These are phyloP conservation scores for Teratosphaeria nubilosa DNA, from an alignment of 2,329 filamentous ascomycete genomes.

Conservation along the genomic window DNA sequence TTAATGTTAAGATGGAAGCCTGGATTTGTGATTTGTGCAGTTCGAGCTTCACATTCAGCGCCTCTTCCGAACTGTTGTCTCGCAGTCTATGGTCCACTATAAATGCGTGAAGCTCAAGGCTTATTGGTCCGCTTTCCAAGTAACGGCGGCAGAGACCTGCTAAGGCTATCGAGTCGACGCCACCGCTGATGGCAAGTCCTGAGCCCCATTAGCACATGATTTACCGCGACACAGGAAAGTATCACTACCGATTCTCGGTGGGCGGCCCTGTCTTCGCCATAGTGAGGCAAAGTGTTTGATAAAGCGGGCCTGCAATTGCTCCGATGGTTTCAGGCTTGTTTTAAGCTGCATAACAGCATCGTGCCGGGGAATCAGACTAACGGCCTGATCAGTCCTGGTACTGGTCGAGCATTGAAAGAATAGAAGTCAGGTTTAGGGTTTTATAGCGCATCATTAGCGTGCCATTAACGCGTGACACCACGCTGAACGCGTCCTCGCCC, in stretches of 20 bases:
- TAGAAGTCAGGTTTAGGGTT: not conserved
- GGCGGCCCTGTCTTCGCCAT: not conserved
- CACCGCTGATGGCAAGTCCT: conserved; percentile 75
- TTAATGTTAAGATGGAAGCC: conserved; percentile 23
- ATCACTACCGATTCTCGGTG: not conserved
- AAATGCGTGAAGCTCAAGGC: conserved; percentile 40
- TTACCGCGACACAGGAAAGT: not conserved
- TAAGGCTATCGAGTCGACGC: conserved; percentile 95
- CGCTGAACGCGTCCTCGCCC: no score
- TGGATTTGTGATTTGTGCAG: conserved; percentile 14
- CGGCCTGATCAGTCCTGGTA: not conserved
- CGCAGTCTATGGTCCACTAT: conserved; percentile 54
- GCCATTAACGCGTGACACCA: not conserved
- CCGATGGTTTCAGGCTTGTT: not conserved
- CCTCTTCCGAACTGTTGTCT: conserved; percentile 45
- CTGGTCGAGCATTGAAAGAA: not conserved
- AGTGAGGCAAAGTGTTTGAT: not conserved
- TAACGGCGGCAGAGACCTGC: conserved; percentile 57
- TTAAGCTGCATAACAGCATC: not conserved
- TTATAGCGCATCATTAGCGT: not conserved
- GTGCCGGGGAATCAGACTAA: not conserved
- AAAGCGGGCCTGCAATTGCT: not conserved
- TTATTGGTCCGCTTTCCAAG: not conserved
- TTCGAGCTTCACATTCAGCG: conserved; percentile 36
- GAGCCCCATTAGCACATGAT: not conserved